phyloP scores from a whole-genome alignment of 495 filamentous ascomycete species.

The Saxophila tyrrhenica region DNA sequence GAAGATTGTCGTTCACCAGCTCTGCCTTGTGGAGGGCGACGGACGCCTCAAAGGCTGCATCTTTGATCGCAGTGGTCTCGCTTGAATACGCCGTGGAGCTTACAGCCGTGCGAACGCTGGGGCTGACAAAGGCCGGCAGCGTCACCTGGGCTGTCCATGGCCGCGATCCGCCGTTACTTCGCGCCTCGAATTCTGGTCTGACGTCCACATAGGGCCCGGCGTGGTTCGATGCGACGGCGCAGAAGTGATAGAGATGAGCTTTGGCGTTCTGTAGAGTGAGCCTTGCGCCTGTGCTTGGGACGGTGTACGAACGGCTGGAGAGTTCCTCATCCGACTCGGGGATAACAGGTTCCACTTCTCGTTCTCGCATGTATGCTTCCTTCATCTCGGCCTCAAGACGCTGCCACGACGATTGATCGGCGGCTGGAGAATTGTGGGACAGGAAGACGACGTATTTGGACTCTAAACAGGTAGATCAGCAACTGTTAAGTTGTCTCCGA shows the following conservation, averaged over 20 bases:
- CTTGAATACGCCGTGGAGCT: constrained; percentile 51
- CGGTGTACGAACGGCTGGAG: constrained; percentile 27
- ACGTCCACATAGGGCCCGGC: constrained; percentile 42
- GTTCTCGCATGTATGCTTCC: constrained; percentile 57
- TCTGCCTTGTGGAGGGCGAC: constrained; percentile 54
- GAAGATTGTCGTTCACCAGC: constrained; percentile 66
- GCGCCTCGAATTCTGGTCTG: constrained; percentile 28
- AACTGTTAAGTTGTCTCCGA: no score
- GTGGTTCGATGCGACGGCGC: constrained; percentile 42
- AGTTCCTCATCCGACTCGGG: constrained; percentile 23
- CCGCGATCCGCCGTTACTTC: constrained; percentile 1
- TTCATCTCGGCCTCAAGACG: constrained; percentile 64
- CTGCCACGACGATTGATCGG: constrained; percentile 42
- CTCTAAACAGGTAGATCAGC: no score
- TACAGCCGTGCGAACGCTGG: constrained; percentile 43
- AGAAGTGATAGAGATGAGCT: constrained; percentile 75
- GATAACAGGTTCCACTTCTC: constrained; percentile 35
- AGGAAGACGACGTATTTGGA: constrained; percentile 64
- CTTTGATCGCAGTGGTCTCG: constrained; percentile 65
- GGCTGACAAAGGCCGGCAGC: constrained; percentile 60
- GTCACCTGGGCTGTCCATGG: constrained; percentile 48
- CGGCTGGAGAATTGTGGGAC: constrained; percentile 30
- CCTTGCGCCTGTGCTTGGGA: constrained; percentile 52
- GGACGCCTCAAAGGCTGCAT: constrained; percentile 79
- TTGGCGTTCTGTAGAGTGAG: constrained; percentile 62